These are phyloP conservation scores for Zancudomyces culisetae DNA, from an alignment of 371 early-diverging fungal species.

Conservation along the genomic window DNA sequence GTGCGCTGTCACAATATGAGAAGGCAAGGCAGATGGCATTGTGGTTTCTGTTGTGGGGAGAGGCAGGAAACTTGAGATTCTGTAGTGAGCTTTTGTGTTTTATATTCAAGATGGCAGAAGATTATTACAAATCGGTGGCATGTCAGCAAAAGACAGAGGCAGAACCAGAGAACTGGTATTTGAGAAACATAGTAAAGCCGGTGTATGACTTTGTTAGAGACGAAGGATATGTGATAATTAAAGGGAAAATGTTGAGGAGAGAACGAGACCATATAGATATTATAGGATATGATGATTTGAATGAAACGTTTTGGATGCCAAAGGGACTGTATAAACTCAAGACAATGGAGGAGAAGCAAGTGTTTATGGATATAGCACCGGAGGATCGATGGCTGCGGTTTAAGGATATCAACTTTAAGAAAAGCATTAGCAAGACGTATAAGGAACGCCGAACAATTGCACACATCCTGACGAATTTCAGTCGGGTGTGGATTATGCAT, in stretches of 20 bases:
- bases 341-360: slow-evolving; percentile 30
- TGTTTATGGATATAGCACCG: slow-evolving; percentile 35
- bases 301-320: slow-evolving; percentile 69
- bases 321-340: slow-evolving; percentile 39
- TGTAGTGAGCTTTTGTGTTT: slow-evolving; percentile 67
- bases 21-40: slow-evolving; percentile 55
- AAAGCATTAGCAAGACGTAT: slow-evolving; percentile 63
- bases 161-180: slow-evolving; percentile 44
- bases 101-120: slow-evolving; percentile 49
- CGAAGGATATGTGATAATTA: slow-evolving; percentile 48
- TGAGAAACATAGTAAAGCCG: slow-evolving; percentile 47
- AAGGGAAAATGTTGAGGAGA: slow-evolving; percentile 47
- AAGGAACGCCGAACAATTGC: slow-evolving; percentile 67
- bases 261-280: slow-evolving; percentile 61
- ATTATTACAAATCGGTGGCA: slow-evolving; percentile 22
- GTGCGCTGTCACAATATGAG: slow-evolving; percentile 40
- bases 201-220: slow-evolving; percentile 62
- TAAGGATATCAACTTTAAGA: slow-evolving; percentile 45
- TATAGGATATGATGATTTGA: slow-evolving; percentile 78
- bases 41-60: slow-evolving; percentile 73
- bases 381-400: slow-evolving; percentile 44
- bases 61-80: slow-evolving; percentile 60
- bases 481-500: slow-evolving; percentile 74
- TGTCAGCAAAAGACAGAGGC: slow-evolving; percentile 26
- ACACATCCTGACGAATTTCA: slow-evolving; percentile 70